Evolutionary conservation across 345 rosid species (phyloP), one percentile per base, ranked within the genome.

Genomic region (Heritiera littoralis): DNA sequence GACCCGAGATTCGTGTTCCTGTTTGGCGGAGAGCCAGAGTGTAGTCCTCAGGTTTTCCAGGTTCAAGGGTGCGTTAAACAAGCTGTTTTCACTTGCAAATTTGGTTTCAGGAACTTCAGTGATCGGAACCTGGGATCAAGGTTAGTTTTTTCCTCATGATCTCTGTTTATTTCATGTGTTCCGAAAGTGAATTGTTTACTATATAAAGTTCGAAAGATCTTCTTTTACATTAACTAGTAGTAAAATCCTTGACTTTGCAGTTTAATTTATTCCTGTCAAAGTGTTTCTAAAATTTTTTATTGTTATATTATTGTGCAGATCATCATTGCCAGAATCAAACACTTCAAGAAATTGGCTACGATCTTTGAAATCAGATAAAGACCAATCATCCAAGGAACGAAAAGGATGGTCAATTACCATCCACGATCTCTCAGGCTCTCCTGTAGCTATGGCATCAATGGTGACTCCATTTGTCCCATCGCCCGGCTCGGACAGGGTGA

Each of bases 371-470:
- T 38, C 86, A 2, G 97, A 90, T 0, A 92, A 87, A 20, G 97
- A 89, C 5, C 91, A 87, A 59, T 79, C 83, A 1, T 55, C 87
- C 0, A 94, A 89, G 72, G 99, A 96, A 80, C 81, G 99, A 11
- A 96, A 96, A 80, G 99, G 99, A 0, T 96, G 99, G 99, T 89
- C 98, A 2, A 69, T 96, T 45, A 94, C 94, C 40, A 85, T 96
- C 83, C 99, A 96, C 77, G 99, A 96, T 81, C 91, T 96, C 7
- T 96, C 99, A 0, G 99, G 99, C 0, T 96, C 98, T 2, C 99
- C 99, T 0, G 99, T 94, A 0, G 99, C 99, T 2, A 94, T 91
- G 89, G 98, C 99, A 2, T 94, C 98, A 4, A 96, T 96, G 99
- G 98, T 94, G 45, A 96, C 99, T 23, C 99, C 99, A 2, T 96